Conservation (phyloP, 2,329 filamentous ascomycete species). For the Paecilomyces sp. region DNA sequence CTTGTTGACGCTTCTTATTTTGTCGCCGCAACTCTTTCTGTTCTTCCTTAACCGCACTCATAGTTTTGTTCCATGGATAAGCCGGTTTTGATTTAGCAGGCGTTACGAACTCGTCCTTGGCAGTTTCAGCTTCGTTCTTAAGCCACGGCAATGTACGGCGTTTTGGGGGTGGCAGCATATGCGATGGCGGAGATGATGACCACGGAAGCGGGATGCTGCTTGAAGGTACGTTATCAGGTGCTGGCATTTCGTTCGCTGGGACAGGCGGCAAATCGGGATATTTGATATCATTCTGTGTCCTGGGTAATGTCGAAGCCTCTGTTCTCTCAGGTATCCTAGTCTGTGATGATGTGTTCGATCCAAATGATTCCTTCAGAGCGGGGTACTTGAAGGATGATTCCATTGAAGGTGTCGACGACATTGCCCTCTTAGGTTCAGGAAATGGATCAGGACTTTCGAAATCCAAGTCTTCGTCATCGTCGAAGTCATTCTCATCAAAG, state of each 20-base stretch:
- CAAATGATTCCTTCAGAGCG: background rate
- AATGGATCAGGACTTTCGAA: slow-evolving; percentile 25
- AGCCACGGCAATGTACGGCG: slow-evolving; percentile 60
- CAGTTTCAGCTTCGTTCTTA: slow-evolving; percentile 25
- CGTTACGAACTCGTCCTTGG: slow-evolving; percentile 30
- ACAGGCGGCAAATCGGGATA: slow-evolving; percentile 29
- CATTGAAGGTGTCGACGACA: background rate
- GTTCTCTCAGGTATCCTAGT: background rate
- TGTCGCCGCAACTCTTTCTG: slow-evolving; percentile 65
- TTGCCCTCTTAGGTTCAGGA: slow-evolving; percentile 11
- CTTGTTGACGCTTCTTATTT: slow-evolving; percentile 44
- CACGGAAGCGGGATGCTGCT: slow-evolving; percentile 61
- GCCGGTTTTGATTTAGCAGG: slow-evolving; percentile 36
- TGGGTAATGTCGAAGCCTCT: slow-evolving; percentile 8
- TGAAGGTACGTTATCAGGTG: slow-evolving; percentile 20
- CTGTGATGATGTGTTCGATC: background rate
- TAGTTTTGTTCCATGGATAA: slow-evolving; percentile 65
- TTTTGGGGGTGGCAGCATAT: slow-evolving; percentile 44
- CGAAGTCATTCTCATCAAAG: slow-evolving; percentile 77
- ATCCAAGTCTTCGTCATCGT: slow-evolving; percentile 72
- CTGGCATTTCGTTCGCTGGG: slow-evolving; percentile 15
- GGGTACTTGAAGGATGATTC: slow-evolving; percentile 8
- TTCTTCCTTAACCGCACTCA: slow-evolving; percentile 68
- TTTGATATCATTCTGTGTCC: slow-evolving; percentile 17
- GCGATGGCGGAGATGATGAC: slow-evolving; percentile 53